These are phyloP conservation scores for Chlorella ohadii DNA, from an alignment of 139 green algal species.

Conservation along the genomic window DNA sequence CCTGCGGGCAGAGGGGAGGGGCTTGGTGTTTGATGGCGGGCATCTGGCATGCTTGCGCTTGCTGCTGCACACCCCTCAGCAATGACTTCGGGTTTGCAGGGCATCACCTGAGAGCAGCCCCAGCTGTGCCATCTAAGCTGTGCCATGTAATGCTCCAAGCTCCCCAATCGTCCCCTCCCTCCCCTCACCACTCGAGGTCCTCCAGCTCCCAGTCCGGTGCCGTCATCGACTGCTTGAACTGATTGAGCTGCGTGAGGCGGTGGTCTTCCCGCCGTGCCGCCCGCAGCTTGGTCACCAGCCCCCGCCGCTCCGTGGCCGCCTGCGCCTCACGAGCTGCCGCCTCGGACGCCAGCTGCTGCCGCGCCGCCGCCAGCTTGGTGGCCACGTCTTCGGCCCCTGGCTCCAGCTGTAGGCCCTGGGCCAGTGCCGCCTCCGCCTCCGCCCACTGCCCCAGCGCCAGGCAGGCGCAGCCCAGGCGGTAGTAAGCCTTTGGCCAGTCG, in stretches of 20 bases:
- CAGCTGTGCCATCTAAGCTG: no score
- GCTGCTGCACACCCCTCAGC: no score
- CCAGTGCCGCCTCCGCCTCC: constrained; percentile 24
- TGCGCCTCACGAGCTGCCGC: constrained; percentile 23
- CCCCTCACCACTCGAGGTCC: constrained; percentile 73
- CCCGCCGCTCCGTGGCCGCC: constrained; percentile 41
- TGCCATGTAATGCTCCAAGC: no score
- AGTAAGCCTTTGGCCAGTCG: constrained; percentile 62
- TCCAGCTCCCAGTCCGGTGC: constrained; percentile 75
- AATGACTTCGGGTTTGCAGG: no score
- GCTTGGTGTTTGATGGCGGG: no score
- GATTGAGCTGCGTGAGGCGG: constrained; percentile 47
- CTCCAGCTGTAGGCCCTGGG: constrained; percentile 28
- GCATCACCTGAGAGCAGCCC: no score
- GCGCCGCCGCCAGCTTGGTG: constrained; percentile 17
- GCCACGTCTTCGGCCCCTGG: constrained; percentile 34
- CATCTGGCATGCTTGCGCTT: no score
- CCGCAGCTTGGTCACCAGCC: constrained; percentile 55
- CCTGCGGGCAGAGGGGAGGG: constrained; percentile 38
- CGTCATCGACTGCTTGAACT: constrained; percentile 77
- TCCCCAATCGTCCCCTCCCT: no score
- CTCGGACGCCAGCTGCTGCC: not conserved
- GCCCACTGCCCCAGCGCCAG: constrained; percentile 33
- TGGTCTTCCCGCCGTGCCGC: constrained; percentile 46
- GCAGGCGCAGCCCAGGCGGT: constrained; percentile 49